Evolutionary conservation across 164 flowering plant genomes (phyloP), one percentile per base, ranked within the genome.

Genomic region (Platanus orientalis): DNA sequence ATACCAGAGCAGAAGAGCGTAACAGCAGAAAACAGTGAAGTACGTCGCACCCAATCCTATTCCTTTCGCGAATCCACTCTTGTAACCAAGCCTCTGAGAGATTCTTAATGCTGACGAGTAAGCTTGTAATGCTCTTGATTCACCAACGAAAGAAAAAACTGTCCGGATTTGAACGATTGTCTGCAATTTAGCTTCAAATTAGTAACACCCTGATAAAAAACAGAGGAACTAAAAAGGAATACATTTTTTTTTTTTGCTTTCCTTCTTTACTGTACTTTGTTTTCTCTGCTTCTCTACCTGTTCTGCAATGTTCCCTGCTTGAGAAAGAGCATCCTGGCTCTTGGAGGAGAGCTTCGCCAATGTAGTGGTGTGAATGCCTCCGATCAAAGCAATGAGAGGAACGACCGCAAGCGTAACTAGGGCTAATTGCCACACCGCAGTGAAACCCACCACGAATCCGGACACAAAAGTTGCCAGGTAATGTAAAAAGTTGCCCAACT

Each of bases 401-500:
- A 88, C 97, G 19, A 91, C 93, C 6, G 96, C 99, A 6, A 94
- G 85, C 5, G 97, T 94, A 21, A 94, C 96, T 6, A 94, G 73
- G 54, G 95, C 96, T 65, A 94, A 61, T 63, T 91, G 97, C 99
- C 99, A 94, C 2, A 82, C 95, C 40, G 97, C 99, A 17, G 95
- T 89, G 75, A 94, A 94, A 40, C 99, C 99, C 63, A 94, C 97
- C 60, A 83, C 84, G 62, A 94, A 91, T 44, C 99, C 99, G 23
- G 96, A 82, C 19, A 91, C 92, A 60, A 91, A 94, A 0, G 97
- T 91, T 36, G 96, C 97, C 85, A 94, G 82, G 68, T 94, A 94
- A 68, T 94, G 98, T 26, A 89, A 78, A 72, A 94, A 94, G 75
- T 91, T 94, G 2, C 98, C 98, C 83, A 94, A 69, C 98, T 94